A percentile compares a stretch with the other conserved stretches of the same genome.
phyloP scores from a whole-genome alignment of 2,329 filamentous ascomycete species.

The Phialophora verrucosa region DNA sequence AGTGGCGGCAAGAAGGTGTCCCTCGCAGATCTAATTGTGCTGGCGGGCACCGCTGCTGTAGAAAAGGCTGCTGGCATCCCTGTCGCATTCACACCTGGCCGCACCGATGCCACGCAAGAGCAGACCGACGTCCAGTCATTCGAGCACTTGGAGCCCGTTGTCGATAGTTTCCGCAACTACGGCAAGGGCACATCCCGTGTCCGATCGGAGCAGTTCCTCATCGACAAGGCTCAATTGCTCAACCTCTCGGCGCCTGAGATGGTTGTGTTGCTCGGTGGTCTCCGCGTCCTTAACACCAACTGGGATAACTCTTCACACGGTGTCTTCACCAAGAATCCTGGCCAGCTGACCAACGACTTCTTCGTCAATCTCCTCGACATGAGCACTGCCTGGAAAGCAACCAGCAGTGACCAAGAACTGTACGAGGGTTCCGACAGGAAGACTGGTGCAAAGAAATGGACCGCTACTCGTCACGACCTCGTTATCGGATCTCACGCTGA shows the following conservation, averaged over 20 bases:
- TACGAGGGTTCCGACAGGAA: conserved; percentile 71
- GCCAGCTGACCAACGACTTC: conserved; percentile 77
- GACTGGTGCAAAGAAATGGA: conserved; percentile 70
- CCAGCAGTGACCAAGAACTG: conserved; percentile 57
- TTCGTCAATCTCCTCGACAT: conserved; percentile 79
- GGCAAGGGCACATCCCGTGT: conserved; percentile 66
- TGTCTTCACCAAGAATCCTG: conserved; percentile 71
- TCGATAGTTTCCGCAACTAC: conserved; percentile 83
- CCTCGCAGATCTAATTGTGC: conserved; percentile 77
- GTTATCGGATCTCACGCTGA: conserved; percentile 77
- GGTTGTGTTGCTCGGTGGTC: conserved; percentile 72
- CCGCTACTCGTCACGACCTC: conserved; percentile 70
- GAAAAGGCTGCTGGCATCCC: conserved; percentile 71
- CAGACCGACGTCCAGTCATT: conserved; percentile 72
- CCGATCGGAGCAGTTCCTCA: conserved; percentile 70
- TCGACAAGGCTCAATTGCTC: conserved; percentile 74
- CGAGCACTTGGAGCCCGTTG: conserved; percentile 68
- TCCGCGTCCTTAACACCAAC: conserved; percentile 73
- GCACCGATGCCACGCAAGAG: conserved; percentile 72
- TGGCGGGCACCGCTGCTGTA: conserved; percentile 72
- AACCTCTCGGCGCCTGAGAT: conserved; percentile 73
- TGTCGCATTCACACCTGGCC: conserved; percentile 76
- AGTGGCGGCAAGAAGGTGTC: conserved; percentile 71
- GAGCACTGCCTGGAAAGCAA: conserved; percentile 67
- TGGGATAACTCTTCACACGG: conserved; percentile 71